Conservation (phyloP, 495 filamentous ascomycete species). For the Recurvomyces mirabilis region DNA sequence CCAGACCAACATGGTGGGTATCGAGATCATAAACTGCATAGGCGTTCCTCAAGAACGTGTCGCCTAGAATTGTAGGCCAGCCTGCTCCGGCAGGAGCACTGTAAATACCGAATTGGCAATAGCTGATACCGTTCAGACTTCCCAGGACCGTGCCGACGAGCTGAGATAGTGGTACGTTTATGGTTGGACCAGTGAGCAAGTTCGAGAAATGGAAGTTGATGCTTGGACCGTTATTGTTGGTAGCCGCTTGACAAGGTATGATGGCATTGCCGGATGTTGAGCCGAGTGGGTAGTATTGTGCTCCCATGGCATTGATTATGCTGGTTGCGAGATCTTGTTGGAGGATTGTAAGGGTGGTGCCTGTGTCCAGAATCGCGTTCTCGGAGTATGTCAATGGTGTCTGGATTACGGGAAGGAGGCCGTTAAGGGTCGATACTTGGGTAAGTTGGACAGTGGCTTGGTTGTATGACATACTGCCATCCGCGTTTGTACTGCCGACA, state of each 20-base stretch:
- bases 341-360: constrained; percentile 12
- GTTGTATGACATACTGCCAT: neutral
- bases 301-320: constrained; percentile 5
- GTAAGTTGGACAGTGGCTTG: constrained; percentile 7
- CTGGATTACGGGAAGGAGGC: neutral
- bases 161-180: constrained; percentile 6
- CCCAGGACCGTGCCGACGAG: constrained; percentile 1
- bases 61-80: constrained; percentile 12
- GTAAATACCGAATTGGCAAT: constrained; percentile 14
- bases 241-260: constrained; percentile 4
- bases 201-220: constrained; percentile 6
- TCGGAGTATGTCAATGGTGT: neutral
- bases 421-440: constrained; percentile 1
- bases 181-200: constrained; percentile 2
- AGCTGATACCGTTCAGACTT: neutral
- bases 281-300: constrained; percentile 4
- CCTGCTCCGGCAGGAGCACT: neutral
- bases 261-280: constrained; percentile 7
- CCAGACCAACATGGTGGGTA: neutral
- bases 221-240: neutral
- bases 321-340: neutral
- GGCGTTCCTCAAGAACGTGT: constrained; percentile 17
- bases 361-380: constrained; percentile 12
- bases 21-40: constrained; percentile 21
- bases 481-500: neutral